Evolutionary conservation across 2,329 filamentous ascomycete species (phyloP).

Genomic region (Penicillium sp.): DNA sequence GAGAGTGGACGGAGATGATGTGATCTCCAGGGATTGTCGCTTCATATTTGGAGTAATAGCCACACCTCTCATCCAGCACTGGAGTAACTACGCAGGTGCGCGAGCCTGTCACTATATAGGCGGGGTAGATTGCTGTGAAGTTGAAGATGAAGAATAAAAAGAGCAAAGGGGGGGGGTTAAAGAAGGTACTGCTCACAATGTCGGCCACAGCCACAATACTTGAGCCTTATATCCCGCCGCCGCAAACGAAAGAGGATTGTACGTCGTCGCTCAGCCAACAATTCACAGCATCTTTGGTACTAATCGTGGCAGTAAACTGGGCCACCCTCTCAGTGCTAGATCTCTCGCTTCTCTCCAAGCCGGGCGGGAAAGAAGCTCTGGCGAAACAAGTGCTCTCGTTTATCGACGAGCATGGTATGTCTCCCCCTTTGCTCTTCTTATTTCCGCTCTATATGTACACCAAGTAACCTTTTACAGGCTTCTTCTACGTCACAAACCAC

Average conservation of each 20-base stretch:
- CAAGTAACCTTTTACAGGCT: conserved; percentile 40
- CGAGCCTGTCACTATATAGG: too few relatives aligned
- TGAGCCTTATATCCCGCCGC: background rate
- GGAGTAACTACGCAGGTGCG: too few relatives aligned
- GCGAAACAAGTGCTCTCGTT: conserved; percentile 53
- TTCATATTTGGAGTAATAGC: too few relatives aligned
- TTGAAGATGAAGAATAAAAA: too few relatives aligned
- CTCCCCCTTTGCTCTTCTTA: background rate
- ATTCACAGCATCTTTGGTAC: background rate
- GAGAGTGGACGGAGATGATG: too few relatives aligned
- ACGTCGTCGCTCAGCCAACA: background rate
- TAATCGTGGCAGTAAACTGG: conserved; percentile 16
- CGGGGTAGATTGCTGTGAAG: too few relatives aligned
- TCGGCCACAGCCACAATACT: background rate
- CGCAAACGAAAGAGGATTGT: background rate
- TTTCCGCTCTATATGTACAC: background rate
- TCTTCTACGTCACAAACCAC: conserved; percentile 68
- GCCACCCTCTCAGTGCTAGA: conserved; percentile 61
- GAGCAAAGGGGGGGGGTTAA: too few relatives aligned
- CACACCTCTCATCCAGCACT: too few relatives aligned
- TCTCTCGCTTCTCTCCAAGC: conserved; percentile 57
- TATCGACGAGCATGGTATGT: background rate
- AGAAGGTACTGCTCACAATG: background rate
- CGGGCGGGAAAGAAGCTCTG: conserved; percentile 59
- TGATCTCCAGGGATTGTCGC: too few relatives aligned